Base-by-base conservation (phyloP, 1,284 basidiomycete species). In the Tetrapyrgos nigripes region DNA sequence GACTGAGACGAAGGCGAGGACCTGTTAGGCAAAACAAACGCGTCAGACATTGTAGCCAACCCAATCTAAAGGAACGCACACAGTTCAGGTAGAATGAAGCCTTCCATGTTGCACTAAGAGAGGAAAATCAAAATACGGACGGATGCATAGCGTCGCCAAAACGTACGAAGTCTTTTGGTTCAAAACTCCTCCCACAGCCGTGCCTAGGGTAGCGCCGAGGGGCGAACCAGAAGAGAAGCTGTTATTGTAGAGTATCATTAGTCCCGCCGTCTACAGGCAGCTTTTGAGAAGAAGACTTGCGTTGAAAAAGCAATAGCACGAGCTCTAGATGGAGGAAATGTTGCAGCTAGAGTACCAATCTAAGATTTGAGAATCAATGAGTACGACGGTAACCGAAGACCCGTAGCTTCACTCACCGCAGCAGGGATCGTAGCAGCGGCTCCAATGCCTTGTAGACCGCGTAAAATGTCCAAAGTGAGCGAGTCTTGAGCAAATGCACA, bases 191-290 rank as follows among this genome's bases (percentile, higher is more conserved):
- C 92, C 93, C 3, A 91, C 66, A 0, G 84, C 69, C 27, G 80
- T 76, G 2, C 90, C 89, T 10, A 92, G 69, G 0, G 82, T 49
- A 26, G n/a, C 14, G 3, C 93, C 94, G 0, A 95, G 72, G 0
- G 94, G 93, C 3, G 91, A 92, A 17, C 94, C 93, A 0, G 92
- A 84, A 3, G 86, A 80, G 61, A 93, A 94, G n/a, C n/a, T n/a
- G n/a, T n/a, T n/a, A n/a, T n/a, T 86, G 53, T 11, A 13, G 17
- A 19, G 9, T 33, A 26, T 28, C 14, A 21, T 10, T 11, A 10
- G 35, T 40, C 11, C 24, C 24, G 44, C 26, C 50, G 31, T 37
- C 28, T 11, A 23, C 51, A 11, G 35, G 13, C 8, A 19, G 9
- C 37, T n/a, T 45, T n/a, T 27, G 31, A 35, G 28, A 26, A 52